phyloP scores from a whole-genome alignment of 306 rosid species.

The Amphicarpaea edgeworthii region DNA sequence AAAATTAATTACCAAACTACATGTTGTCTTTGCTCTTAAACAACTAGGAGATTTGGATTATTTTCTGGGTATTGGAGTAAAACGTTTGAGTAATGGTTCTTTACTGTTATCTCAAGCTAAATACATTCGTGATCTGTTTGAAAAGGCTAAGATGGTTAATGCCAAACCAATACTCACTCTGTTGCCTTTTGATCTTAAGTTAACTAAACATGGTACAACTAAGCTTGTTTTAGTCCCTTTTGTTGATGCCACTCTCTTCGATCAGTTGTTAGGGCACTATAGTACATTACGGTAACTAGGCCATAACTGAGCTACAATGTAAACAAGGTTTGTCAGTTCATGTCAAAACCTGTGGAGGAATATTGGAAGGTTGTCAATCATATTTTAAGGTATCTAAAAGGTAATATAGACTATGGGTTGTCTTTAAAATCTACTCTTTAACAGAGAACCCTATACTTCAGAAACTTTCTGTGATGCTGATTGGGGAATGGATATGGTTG shows the following conservation, averaged over 20 bases:
- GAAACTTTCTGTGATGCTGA: not conserved
- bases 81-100: too few species aligned
- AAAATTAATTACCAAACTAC: too few species aligned
- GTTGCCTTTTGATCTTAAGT: too few species aligned
- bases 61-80: too few species aligned
- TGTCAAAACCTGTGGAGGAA: not conserved
- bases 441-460: not conserved
- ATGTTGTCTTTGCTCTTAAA: too few species aligned
- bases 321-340: not conserved
- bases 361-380: not conserved
- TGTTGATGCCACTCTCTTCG: not conserved
- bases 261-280: not conserved
- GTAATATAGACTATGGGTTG: not conserved
- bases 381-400: not conserved
- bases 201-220: too few species aligned
- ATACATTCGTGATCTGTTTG: too few species aligned
- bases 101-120: too few species aligned
- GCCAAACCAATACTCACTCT: too few species aligned
- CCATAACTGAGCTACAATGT: not conserved
- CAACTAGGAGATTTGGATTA: too few species aligned
- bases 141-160: too few species aligned
- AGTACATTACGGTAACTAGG: not conserved
- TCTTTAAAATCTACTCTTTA: not conserved
- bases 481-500: not conserved
- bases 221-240: too few species aligned